Conservation (phyloP, 768 basidiomycete species). For the Phanerochaete sordida region DNA sequence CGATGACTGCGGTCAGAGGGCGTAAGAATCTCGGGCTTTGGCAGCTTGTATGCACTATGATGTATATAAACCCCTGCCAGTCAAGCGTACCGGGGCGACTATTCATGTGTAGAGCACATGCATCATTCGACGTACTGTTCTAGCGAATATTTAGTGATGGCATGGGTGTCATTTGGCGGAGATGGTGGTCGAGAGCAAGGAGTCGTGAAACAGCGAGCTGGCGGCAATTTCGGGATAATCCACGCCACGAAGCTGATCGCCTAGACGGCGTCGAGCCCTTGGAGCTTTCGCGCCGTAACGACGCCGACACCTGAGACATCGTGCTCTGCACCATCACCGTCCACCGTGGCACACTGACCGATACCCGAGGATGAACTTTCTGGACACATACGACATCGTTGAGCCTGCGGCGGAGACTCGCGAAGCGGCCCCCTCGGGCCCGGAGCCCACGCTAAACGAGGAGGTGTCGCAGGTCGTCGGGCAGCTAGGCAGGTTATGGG, state of each 20-base stretch:
- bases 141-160: too few species aligned
- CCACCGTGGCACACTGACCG: not conserved
- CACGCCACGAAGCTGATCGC: not conserved
- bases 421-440: conserved; percentile 28
- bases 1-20: too few species aligned
- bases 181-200: not conserved
- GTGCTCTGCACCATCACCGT: not conserved
- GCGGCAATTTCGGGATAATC: not conserved
- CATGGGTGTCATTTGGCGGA: too few species aligned
- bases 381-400: conserved; percentile 64
- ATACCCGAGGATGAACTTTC: conserved; percentile 56
- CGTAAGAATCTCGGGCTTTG: too few species aligned
- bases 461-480: conserved; percentile 88
- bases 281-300: not conserved
- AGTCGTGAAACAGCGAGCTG: not conserved
- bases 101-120: too few species aligned
- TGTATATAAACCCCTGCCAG: too few species aligned
- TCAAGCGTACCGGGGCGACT: too few species aligned
- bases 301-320: not conserved
- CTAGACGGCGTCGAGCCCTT: not conserved
- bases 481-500: conserved; percentile 87
- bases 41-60: too few species aligned
- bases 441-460: conserved; percentile 67
- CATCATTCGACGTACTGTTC: too few species aligned
- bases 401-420: conserved; percentile 48